A percentile compares a stretch with the other conserved stretches of the same genome.
These are phyloP conservation scores for Skeletonema menzelii DNA, from an alignment of 108 stramenopile genomes.

Conservation along the genomic window DNA sequence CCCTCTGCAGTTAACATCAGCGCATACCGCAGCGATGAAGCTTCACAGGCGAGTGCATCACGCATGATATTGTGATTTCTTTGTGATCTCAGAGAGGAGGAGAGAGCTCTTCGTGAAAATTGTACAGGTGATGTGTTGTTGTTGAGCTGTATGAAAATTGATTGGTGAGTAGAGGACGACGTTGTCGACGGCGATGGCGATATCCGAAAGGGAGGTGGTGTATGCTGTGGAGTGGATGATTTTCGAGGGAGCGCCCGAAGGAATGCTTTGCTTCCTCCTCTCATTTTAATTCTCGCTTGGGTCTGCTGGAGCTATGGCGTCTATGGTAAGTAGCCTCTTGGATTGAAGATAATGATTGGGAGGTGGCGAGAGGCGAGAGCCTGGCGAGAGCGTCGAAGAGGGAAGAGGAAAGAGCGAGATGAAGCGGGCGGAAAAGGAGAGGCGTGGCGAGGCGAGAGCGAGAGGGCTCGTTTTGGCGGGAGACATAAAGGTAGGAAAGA, in stretches of 20 bases:
- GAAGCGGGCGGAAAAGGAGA: no score
- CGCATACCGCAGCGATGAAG: constrained; percentile 17
- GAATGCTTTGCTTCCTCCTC: background rate
- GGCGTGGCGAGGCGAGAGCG: no score
- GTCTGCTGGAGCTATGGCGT: background rate
- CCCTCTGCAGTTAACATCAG: constrained; percentile 4
- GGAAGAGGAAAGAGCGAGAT: no score
- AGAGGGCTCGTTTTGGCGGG: no score
- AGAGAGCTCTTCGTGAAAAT: constrained; percentile 7
- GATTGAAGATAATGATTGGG: background rate
- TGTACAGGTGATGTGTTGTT: background rate
- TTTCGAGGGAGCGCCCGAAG: background rate
- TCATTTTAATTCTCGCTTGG: background rate
- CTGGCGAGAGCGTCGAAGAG: no score
- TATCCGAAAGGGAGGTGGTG: constrained; percentile 7
- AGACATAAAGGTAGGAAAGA: no score
- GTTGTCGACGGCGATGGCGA: background rate
- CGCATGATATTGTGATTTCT: background rate
- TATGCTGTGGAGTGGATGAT: background rate
- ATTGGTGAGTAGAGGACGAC: background rate
- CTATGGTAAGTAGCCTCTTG: no score
- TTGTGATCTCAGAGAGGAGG: constrained; percentile 10
- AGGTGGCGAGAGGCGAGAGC: background rate
- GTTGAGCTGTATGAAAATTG: constrained; percentile 3
- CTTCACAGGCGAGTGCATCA: constrained; percentile 11